Conservation (phyloP, 2,329 filamentous ascomycete genomes). For the Aureobasidium sp. region DNA sequence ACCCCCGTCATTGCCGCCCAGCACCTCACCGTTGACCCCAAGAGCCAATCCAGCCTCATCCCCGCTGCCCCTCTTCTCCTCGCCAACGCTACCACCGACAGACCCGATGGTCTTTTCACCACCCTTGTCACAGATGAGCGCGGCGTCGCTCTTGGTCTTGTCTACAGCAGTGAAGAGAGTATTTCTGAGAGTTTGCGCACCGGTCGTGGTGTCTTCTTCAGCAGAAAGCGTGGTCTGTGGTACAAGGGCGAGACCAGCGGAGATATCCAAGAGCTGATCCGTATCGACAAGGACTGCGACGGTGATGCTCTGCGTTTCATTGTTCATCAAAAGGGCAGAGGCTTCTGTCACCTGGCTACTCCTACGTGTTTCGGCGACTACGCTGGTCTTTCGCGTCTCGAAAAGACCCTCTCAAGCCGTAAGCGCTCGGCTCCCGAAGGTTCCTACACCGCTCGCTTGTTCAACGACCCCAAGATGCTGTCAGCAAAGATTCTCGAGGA, state of each 20-base stretch:
- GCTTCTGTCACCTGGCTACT: slow-evolving; percentile 90
- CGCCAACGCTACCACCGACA: slow-evolving; percentile 70
- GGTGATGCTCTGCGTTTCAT: slow-evolving; percentile 86
- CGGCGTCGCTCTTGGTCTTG: slow-evolving; percentile 76
- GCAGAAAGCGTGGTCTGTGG: slow-evolving; percentile 90
- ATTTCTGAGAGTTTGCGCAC: slow-evolving; percentile 79
- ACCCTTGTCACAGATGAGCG: slow-evolving; percentile 88
- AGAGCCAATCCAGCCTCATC: slow-evolving; percentile 53
- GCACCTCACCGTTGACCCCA: slow-evolving; percentile 58
- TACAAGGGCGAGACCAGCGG: slow-evolving; percentile 94
- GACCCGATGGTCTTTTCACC: slow-evolving; percentile 74
- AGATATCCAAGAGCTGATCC: slow-evolving; percentile 82
- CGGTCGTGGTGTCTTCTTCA: slow-evolving; percentile 84
- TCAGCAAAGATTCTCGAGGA: slow-evolving; percentile 98
- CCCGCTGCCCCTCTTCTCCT: slow-evolving; percentile 66
- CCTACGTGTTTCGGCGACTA: slow-evolving; percentile 88
- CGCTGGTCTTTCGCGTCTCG: slow-evolving; percentile 71
- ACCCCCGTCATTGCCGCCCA: slow-evolving; percentile 70
- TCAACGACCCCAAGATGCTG: slow-evolving; percentile 83
- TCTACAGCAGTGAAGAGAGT: slow-evolving; percentile 91
- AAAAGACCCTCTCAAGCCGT: slow-evolving; percentile 76
- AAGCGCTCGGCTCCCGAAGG: slow-evolving; percentile 77
- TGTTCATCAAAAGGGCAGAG: slow-evolving; percentile 78
- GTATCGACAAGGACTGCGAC: slow-evolving; percentile 84
- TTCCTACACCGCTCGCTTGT: slow-evolving; percentile 89